Conservation (phyloP, 2,329 filamentous ascomycete genomes). For the Pseudogymnoascus sp. region DNA sequence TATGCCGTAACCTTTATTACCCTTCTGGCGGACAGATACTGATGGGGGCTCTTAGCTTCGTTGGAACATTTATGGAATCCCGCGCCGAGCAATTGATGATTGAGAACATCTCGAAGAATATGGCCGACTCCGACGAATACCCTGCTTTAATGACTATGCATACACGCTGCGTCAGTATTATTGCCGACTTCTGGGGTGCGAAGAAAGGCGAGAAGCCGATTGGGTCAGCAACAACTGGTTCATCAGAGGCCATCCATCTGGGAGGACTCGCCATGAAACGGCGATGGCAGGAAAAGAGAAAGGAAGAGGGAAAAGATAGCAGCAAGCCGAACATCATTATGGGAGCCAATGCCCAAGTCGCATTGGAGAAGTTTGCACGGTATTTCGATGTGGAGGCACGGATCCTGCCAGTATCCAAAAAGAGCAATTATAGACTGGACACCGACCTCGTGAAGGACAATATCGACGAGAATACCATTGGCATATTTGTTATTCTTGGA, state of each 20-base stretch:
- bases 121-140: conserved; percentile 59
- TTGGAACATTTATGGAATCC: conserved; percentile 64
- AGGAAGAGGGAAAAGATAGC: conserved; percentile 52
- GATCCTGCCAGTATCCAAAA: conserved; percentile 54
- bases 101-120: conserved; percentile 63
- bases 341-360: conserved; percentile 66
- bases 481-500: conserved; percentile 65
- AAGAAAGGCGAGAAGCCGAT: conserved; percentile 55
- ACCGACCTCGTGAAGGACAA: conserved; percentile 56
- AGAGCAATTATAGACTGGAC: conserved; percentile 55
- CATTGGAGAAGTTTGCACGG: conserved; percentile 63
- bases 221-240: conserved; percentile 63
- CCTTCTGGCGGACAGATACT: neutral
- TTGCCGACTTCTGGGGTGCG: conserved; percentile 58
- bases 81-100: conserved; percentile 57
- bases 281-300: conserved; percentile 60
- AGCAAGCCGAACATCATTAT: conserved; percentile 65
- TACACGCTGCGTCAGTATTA: conserved; percentile 59
- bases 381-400: conserved; percentile 68
- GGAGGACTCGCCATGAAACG: conserved; percentile 67
- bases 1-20: conserved; percentile 18
- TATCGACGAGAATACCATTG: conserved; percentile 69
- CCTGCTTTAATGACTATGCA: conserved; percentile 47
- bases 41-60: conserved; percentile 43
- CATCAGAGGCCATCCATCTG: conserved; percentile 63